Percentiles rank a stretch among this genome's conserved stretches.
phyloP scores from a whole-genome alignment of 2,329 filamentous ascomycete genomes.

The Sporothrix pseudoabietina region DNA sequence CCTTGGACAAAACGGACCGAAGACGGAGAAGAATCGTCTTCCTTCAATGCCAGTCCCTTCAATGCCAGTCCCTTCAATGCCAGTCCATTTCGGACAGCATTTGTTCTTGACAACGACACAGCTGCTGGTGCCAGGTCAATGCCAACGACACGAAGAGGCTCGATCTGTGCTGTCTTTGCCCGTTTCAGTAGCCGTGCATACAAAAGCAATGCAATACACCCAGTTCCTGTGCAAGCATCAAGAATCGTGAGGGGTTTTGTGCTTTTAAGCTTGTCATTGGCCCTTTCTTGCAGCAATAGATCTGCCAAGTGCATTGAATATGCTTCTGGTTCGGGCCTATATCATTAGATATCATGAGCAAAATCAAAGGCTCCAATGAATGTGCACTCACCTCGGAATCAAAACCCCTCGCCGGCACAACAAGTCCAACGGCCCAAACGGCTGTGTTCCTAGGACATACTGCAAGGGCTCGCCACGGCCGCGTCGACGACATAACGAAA shows the following conservation, averaged over 20 bases:
- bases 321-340: slow-evolving; percentile 68
- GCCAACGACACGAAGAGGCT: slow-evolving; percentile 60
- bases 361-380: neutral
- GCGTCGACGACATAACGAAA: slow-evolving; percentile 52
- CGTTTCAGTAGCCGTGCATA: slow-evolving; percentile 54
- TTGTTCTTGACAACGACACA: slow-evolving; percentile 65
- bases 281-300: slow-evolving; percentile 14
- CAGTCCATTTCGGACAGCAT: slow-evolving; percentile 57
- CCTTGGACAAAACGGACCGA: slow-evolving; percentile 32
- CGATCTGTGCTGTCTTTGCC: slow-evolving; percentile 35
- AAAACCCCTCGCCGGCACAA: slow-evolving; percentile 75
- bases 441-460: slow-evolving; percentile 85
- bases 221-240: slow-evolving; percentile 88
- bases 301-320: slow-evolving; percentile 61
- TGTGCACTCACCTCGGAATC: slow-evolving; percentile 67
- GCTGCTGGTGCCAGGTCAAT: slow-evolving; percentile 72
- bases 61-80: neutral
- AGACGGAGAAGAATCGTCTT: neutral
- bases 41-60: slow-evolving; percentile 33
- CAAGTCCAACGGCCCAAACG: slow-evolving; percentile 82
- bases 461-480: slow-evolving; percentile 75
- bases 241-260: slow-evolving; percentile 59
- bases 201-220: slow-evolving; percentile 82
- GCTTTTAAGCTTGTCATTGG: neutral
- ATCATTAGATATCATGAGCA: neutral